Conservation (phyloP, 2,329 filamentous ascomycete species). For the Penicillium sclerotigenum region DNA sequence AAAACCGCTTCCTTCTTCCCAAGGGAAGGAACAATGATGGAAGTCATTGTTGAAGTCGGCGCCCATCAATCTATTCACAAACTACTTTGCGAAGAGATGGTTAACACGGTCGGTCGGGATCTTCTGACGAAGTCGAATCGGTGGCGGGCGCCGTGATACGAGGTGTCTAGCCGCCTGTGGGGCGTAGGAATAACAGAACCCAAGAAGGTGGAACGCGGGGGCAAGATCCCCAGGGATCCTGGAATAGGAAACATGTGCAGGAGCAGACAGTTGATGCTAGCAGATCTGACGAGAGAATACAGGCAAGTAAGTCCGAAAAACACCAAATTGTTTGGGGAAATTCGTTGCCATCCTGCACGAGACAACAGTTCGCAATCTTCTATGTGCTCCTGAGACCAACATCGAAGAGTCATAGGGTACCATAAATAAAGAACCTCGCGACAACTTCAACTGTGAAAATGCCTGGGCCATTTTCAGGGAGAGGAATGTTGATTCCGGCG, state of each 20-base stretch:
- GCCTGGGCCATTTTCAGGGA: slow-evolving; percentile 26
- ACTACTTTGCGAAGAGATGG: slow-evolving; percentile 57
- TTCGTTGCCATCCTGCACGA: slow-evolving; percentile 33
- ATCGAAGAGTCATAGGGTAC: slow-evolving; percentile 38
- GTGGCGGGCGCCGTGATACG: slow-evolving; percentile 54
- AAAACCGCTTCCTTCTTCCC: slow-evolving; percentile 70
- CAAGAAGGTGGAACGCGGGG: slow-evolving; percentile 42
- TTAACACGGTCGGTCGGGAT: slow-evolving; percentile 65
- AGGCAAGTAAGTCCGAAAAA: slow-evolving; percentile 19
- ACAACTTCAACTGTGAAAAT: slow-evolving; percentile 34
- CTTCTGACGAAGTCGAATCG: slow-evolving; percentile 47
- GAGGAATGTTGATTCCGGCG: slow-evolving; percentile 52
- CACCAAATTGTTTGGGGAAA: slow-evolving; percentile 18
- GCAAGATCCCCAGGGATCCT: slow-evolving; percentile 35
- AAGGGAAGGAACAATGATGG: slow-evolving; percentile 32
- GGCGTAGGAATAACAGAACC: slow-evolving; percentile 13
- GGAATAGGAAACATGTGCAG: slow-evolving; percentile 51
- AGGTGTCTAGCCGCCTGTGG: slow-evolving; percentile 41
- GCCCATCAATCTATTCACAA: slow-evolving; percentile 55
- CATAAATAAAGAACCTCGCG: slow-evolving; percentile 55
- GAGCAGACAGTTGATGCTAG: slow-evolving; percentile 33
- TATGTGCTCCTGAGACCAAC: slow-evolving; percentile 26
- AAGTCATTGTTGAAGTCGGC: slow-evolving; percentile 45
- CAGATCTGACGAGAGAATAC: slow-evolving; percentile 10
- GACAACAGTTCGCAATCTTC: slow-evolving; percentile 38